Evolutionary conservation across 1,284 basidiomycete genomes (phyloP).

Genomic region (Pterulicium gracile): DNA sequence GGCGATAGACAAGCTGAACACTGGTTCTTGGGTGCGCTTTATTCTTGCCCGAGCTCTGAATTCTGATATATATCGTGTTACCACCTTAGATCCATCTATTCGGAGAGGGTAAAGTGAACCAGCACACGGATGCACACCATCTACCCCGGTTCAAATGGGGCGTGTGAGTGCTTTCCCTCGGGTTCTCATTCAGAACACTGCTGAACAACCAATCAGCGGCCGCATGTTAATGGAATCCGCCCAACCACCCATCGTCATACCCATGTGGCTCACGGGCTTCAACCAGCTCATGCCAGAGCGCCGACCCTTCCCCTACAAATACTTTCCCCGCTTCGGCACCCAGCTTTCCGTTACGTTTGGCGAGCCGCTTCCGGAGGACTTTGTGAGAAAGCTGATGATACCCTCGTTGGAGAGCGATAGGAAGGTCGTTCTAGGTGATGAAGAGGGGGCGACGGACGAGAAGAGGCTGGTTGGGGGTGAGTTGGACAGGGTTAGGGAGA

Average conservation of each 20-base stretch:
- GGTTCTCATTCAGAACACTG: neutral
- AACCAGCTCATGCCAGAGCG: conserved; percentile 86
- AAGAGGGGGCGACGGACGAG: conserved; percentile 10
- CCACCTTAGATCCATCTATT: conserved; percentile 85
- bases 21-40: conserved; percentile 72
- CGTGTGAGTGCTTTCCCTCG: conserved; percentile 46
- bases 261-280: conserved; percentile 91
- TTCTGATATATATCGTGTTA: conserved; percentile 6
- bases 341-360: conserved; percentile 67
- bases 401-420: neutral
- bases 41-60: neutral
- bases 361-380: conserved; percentile 40
- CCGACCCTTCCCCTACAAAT: conserved; percentile 61
- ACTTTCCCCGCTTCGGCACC: conserved; percentile 51
- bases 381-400: too few relatives aligned
- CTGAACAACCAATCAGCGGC: conserved; percentile 39
- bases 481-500: conserved; percentile 32
- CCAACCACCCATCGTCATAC: conserved; percentile 73
- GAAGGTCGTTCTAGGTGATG: conserved; percentile 4
- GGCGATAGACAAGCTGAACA: conserved; percentile 71
- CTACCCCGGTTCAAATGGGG: conserved; percentile 95
- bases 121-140: conserved; percentile 37
- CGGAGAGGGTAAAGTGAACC: conserved; percentile 88
- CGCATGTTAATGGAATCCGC: conserved; percentile 76
- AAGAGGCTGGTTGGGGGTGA: conserved; percentile 11